Conservation (phyloP, 2,329 filamentous ascomycete genomes). For the Calycina herbarum region DNA sequence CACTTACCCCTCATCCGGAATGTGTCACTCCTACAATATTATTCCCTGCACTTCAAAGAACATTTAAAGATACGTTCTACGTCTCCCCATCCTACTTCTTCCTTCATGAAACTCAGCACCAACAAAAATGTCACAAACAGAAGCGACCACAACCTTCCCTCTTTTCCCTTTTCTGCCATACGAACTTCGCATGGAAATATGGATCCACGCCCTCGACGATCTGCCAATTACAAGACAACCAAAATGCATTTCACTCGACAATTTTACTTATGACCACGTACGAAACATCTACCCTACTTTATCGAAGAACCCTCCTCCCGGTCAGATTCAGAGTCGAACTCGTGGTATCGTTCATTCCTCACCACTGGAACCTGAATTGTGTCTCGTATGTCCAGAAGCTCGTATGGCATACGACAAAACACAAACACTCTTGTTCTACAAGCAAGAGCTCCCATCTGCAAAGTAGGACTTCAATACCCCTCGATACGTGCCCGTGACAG, state of each 20-base stretch:
- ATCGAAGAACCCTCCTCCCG: neutral
- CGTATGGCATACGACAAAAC: neutral
- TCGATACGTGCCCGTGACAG: no score
- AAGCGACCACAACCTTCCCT: neutral
- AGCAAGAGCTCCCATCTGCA: neutral
- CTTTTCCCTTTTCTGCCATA: neutral
- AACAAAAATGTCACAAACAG: neutral
- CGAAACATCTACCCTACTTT: neutral
- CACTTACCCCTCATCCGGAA: neutral
- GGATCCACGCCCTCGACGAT: neutral
- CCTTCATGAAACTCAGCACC: neutral
- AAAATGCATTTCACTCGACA: neutral
- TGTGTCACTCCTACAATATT: neutral
- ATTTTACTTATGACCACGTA: neutral
- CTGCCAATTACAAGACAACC: neutral
- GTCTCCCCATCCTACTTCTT: neutral
- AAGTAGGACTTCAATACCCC: no score
- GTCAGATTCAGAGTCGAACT: neutral
- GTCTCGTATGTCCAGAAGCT: neutral
- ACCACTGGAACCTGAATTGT: neutral
- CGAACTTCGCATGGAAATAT: neutral
- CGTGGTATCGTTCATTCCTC: neutral
- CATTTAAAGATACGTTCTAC: neutral
- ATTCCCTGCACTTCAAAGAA: neutral
- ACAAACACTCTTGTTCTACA: neutral